A percentile compares a stretch with the other conserved stretches of the same genome.
Conservation (phyloP, 257 asterid genomes). For the Fraxinus anomala region DNA sequence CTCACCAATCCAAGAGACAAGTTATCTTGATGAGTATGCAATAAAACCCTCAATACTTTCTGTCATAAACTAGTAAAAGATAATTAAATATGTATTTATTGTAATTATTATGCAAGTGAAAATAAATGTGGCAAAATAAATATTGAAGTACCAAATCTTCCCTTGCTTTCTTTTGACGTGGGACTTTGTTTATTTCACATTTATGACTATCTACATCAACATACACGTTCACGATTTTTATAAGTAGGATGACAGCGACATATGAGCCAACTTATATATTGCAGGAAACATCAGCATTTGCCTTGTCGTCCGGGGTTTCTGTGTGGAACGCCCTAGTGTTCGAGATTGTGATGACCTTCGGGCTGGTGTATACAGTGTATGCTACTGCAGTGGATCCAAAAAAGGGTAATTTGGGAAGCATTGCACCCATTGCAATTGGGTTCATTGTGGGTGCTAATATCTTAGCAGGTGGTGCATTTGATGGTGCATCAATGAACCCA, state of each 20-base stretch:
- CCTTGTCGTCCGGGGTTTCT: conserved; percentile 34
- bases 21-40: no score
- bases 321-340: conserved; percentile 40
- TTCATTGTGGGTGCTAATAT: conserved; percentile 50
- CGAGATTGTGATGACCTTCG: conserved; percentile 50
- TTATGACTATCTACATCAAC: not conserved
- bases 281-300: not conserved
- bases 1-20: no score
- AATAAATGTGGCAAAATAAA: no score
- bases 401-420: conserved; percentile 39
- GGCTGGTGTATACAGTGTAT: conserved; percentile 49
- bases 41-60: no score
- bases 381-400: conserved; percentile 52
- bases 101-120: no score
- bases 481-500: conserved; percentile 53
- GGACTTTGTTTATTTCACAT: no score
- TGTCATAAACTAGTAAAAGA: no score
- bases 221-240: not conserved
- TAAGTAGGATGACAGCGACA: no score
- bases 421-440: conserved; percentile 55
- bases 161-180: no score
- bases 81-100: no score
- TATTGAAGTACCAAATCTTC: no score
- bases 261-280: not conserved
- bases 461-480: conserved; percentile 47